phyloP scores from a whole-genome alignment of 2,329 filamentous ascomycete species.

The Scedosporium minutisporum region DNA sequence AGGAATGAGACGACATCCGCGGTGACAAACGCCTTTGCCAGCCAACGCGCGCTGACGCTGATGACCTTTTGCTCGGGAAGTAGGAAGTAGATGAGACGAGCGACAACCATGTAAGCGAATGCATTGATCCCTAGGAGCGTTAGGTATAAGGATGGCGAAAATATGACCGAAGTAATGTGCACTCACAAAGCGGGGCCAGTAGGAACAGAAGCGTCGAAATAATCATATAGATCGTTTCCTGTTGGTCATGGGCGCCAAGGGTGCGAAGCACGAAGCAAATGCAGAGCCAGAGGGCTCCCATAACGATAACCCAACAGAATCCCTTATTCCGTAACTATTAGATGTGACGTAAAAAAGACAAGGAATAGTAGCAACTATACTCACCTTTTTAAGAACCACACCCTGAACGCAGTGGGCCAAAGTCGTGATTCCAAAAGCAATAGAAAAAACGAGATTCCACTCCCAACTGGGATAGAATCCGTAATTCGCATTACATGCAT shows the following conservation, averaged over 20 bases:
- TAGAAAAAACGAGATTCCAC: conserved; percentile 9
- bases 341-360: neutral
- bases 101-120: conserved; percentile 32
- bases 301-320: conserved; percentile 23
- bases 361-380: neutral
- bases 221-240: conserved; percentile 10
- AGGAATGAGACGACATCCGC: conserved; percentile 26
- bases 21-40: conserved; percentile 27
- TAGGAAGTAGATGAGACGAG: conserved; percentile 31
- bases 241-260: conserved; percentile 18
- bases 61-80: conserved; percentile 23
- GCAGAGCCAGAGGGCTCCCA: conserved; percentile 21
- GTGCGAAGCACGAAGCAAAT: conserved; percentile 19
- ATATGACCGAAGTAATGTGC: neutral
- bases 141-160: conserved; percentile 15
- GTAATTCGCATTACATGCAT: conserved; percentile 14
- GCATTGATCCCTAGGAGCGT: conserved; percentile 28
- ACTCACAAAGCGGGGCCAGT: neutral
- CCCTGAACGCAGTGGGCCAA: conserved; percentile 8
- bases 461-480: conserved; percentile 13
- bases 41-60: conserved; percentile 20
- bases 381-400: conserved; percentile 10
- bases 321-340: conserved; percentile 1
- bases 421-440: conserved; percentile 6
- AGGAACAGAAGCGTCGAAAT: conserved; percentile 13